These are phyloP conservation scores for Viola odorata DNA, from an alignment of 345 rosid genomes.

Conservation along the genomic window DNA sequence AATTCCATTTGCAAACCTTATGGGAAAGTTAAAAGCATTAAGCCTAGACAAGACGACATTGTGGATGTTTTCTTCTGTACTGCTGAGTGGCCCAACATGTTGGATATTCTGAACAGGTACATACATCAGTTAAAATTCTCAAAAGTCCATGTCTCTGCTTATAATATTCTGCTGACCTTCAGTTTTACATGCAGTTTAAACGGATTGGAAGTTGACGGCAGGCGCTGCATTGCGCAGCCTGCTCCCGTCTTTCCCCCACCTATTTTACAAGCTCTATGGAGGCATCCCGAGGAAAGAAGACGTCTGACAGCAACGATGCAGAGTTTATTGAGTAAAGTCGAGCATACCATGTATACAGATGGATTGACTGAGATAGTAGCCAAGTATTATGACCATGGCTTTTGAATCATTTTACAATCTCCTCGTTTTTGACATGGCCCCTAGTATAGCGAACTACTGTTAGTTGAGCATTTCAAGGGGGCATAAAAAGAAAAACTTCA, in stretches of 20 bases:
- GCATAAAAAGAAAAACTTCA: not conserved
- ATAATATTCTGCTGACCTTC: not conserved
- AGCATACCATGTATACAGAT: constrained; percentile 8
- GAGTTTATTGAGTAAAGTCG: constrained; percentile 16
- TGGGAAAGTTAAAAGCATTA: constrained; percentile 12
- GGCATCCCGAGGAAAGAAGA: constrained; percentile 26
- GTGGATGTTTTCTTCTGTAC: constrained; percentile 27
- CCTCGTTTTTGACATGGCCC: no score
- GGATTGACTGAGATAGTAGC: constrained; percentile 3
- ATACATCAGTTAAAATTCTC: not conserved
- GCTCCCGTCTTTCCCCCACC: constrained; percentile 28
- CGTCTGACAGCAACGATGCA: constrained; percentile 19
- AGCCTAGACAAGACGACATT: not conserved
- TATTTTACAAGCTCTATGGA: constrained; percentile 33
- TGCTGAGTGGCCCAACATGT: constrained; percentile 45
- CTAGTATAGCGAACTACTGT: no score
- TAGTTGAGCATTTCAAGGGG: not conserved
- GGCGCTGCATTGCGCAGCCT: constrained; percentile 27
- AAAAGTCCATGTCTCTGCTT: not conserved
- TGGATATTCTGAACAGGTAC: constrained; percentile 35
- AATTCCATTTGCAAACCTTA: constrained; percentile 9
- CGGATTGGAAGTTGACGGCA: constrained; percentile 26
- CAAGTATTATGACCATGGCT: constrained; percentile 5
- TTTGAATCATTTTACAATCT: not conserved
- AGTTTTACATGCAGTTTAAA: constrained; percentile 21